Conservation (phyloP, 1,284 basidiomycete species). For the Boletus sp. region DNA sequence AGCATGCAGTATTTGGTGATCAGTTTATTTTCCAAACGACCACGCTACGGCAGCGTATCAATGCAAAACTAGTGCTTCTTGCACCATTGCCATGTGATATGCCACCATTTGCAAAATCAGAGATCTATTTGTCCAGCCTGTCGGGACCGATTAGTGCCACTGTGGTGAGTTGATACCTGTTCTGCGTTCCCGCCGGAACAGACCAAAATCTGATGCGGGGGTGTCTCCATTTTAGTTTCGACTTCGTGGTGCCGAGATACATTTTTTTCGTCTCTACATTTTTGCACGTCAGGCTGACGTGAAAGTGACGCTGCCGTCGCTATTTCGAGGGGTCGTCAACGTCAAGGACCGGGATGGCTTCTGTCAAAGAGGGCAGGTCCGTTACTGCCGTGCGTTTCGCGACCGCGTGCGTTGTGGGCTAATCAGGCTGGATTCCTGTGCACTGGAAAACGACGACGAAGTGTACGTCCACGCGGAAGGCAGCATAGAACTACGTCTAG, state of each 20-base stretch:
- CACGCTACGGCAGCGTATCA: conserved; percentile 20
- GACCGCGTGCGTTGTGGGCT: conserved; percentile 21
- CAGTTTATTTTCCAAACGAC: conserved; percentile 30
- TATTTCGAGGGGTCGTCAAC: conserved; percentile 29
- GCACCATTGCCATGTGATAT: conserved; percentile 27
- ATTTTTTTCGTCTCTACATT: conserved; percentile 30
- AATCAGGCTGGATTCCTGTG: conserved; percentile 21
- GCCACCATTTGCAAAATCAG: conserved; percentile 34
- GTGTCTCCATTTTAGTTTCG: conserved; percentile 20
- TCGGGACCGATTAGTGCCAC: conserved; percentile 25
- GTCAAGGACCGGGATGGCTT: conserved; percentile 18
- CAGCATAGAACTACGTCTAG: conserved; percentile 20
- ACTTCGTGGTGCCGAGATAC: conserved; percentile 24
- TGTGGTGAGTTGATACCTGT: conserved; percentile 21
- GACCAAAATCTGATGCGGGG: conserved; percentile 8
- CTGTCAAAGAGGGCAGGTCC: conserved; percentile 11
- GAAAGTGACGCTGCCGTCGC: conserved; percentile 28
- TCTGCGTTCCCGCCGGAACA: background rate
- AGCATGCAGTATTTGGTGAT: conserved; percentile 30
- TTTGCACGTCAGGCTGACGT: conserved; percentile 28
- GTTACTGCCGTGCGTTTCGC: conserved; percentile 26
- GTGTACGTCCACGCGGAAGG: conserved; percentile 29
- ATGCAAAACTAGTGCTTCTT: conserved; percentile 27
- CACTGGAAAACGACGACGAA: conserved; percentile 29
- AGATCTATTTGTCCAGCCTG: conserved; percentile 29